Evolutionary conservation across 1,139 yeast species (phyloP).

Genomic region (Pichiaceae sp.): DNA sequence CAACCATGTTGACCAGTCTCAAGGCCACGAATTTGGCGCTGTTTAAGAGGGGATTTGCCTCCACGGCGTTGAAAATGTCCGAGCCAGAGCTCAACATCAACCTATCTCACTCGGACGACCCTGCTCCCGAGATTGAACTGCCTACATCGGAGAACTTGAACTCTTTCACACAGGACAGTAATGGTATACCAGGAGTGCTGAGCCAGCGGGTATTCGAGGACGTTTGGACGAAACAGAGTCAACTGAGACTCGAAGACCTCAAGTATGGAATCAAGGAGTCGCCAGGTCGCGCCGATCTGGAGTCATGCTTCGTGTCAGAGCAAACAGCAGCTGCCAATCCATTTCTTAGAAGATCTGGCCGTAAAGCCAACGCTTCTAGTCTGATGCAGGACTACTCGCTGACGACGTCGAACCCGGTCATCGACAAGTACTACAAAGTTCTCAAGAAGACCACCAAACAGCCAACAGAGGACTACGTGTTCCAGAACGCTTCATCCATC

Average conservation of each 20-base stretch:
- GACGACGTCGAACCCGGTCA: conserved; percentile 16
- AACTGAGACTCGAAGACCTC: conserved; percentile 37
- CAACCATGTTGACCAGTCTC: background rate
- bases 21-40: no score
- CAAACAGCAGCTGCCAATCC: conserved; percentile 7
- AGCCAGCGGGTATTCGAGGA: conserved; percentile 43
- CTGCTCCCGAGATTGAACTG: conserved; percentile 10
- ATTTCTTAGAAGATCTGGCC: conserved; percentile 7
- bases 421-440: conserved; percentile 28
- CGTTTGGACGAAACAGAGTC: conserved; percentile 54
- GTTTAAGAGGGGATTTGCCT: no score
- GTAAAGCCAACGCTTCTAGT: conserved; percentile 3
- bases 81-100: background rate
- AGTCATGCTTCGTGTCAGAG: conserved; percentile 14
- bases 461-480: conserved; percentile 40
- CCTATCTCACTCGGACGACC: background rate
- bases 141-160: conserved; percentile 17
- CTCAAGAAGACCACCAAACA: conserved; percentile 36
- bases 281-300: conserved; percentile 15
- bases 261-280: conserved; percentile 26
- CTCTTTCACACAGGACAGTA: conserved; percentile 4
- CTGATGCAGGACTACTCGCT: conserved; percentile 8
- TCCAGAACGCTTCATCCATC: conserved; percentile 50
- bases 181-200: conserved; percentile 37
- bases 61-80: no score